Percentiles rank a stretch among this genome's conserved stretches.
Conservation (phyloP, 2,329 filamentous ascomycete genomes). For the Microsporum canis region DNA sequence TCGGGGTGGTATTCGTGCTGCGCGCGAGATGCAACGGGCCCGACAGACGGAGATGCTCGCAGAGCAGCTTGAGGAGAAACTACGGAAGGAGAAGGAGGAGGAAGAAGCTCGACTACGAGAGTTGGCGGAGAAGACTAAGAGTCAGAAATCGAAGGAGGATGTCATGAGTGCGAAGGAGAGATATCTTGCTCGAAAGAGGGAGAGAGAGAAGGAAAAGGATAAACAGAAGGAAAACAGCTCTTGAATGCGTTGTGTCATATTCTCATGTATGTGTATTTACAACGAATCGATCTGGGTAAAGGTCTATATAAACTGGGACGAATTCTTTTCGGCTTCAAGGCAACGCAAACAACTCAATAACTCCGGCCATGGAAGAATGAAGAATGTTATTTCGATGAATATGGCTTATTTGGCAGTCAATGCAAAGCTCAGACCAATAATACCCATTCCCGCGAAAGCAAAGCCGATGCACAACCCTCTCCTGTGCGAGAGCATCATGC, state of each 20-base stretch:
- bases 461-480: slow-evolving; percentile 29
- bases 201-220: slow-evolving; percentile 33
- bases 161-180: slow-evolving; percentile 51
- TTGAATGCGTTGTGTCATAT: background rate
- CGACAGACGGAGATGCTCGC: slow-evolving; percentile 52
- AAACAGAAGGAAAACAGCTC: slow-evolving; percentile 17
- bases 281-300: background rate
- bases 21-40: slow-evolving; percentile 37
- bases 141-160: slow-evolving; percentile 46
- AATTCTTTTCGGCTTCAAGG: background rate
- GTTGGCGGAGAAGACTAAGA: slow-evolving; percentile 46
- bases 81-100: slow-evolving; percentile 46
- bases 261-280: background rate
- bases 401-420: slow-evolving; percentile 48
- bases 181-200: slow-evolving; percentile 49
- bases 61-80: slow-evolving; percentile 45
- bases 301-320: background rate
- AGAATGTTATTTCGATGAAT: background rate
- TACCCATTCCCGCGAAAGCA: slow-evolving; percentile 55
- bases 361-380: background rate
- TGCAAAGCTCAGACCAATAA: slow-evolving; percentile 75
- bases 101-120: slow-evolving; percentile 44
- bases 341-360: background rate
- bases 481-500: slow-evolving; percentile 57
- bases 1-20: slow-evolving; percentile 24